Evolutionary conservation across 306 rosid species (phyloP), one percentile per base, ranked within the genome.

Genomic region (Dryas octopetala): DNA sequence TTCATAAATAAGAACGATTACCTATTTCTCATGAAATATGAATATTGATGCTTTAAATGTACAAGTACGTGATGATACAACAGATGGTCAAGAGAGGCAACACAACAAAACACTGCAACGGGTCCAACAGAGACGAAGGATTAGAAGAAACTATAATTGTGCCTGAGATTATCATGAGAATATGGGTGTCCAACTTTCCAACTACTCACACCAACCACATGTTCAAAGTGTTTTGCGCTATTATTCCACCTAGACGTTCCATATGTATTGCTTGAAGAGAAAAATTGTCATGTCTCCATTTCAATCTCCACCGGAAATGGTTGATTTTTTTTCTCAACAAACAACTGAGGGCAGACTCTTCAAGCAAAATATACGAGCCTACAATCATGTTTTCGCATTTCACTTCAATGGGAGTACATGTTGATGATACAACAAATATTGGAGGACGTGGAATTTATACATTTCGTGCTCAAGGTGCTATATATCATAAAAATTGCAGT

Each of bases 401-500:
- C 23, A 68, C 73, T 5, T 68, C 73, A 68, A 26, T 28, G 44
- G 62, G 74, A 4, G 28, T 38, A 7, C 58, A 52, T 15, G 11
- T 32, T 52, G 62, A 70, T 52, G 23, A 70, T 32, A 41, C 23
- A 8, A 40, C 32, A 4, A 50, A 32, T 70, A 2, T 40, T 0
- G n/a, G 11, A 40, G 28, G 1, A 10, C 45, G 45, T 50, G 52
- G 52, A 9, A 6, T 57, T 32, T 70, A 32, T 32, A 70, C 63
- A 1, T 70, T 70, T 53, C 48, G 74, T 16, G 47, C 59, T 7
- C 74, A 70, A 70, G 74, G 74, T 23, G 44, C 45, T 2, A 50
- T 70, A 50, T 70, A 50, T 40, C 74, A 64, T 64, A 64, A 8
- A 14, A 70, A 15, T 51, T 44, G 26, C 16, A 38, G 15, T 3